phyloP scores from a whole-genome alignment of 2,329 filamentous ascomycete genomes.

The Truncatella angustata region DNA sequence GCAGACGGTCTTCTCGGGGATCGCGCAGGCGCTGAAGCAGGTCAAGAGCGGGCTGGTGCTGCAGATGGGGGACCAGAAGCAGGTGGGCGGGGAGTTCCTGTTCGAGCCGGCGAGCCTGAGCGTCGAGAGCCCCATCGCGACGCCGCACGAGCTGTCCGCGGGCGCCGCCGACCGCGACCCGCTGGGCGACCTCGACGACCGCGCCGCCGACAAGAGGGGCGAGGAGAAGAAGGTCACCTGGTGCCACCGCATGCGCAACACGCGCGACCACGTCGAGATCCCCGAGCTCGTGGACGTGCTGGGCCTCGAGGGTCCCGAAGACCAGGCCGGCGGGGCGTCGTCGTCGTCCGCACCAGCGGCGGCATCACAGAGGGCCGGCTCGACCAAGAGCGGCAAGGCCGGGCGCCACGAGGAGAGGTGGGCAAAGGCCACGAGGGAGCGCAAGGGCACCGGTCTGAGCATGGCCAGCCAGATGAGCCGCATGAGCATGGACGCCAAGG shows the following conservation, averaged over 20 bases:
- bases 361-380: too few species aligned
- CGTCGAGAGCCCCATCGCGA: conserved; percentile 42
- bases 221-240: conserved; percentile 66
- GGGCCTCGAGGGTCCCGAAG: conserved; percentile 50
- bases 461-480: conserved; percentile 49
- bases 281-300: conserved; percentile 62
- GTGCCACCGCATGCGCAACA: conserved; percentile 81
- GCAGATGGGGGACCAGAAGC: conserved; percentile 63
- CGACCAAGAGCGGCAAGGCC: conserved; percentile 31
- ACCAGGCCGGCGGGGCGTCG: conserved; percentile 17
- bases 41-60: conserved; percentile 56
- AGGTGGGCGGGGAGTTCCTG: conserved; percentile 78
- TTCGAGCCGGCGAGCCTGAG: conserved; percentile 54
- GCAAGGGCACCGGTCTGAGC: conserved; percentile 54
- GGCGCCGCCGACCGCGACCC: conserved; percentile 14
- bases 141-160: conserved; percentile 27
- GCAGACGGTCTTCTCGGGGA: conserved; percentile 47
- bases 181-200: conserved; percentile 12
- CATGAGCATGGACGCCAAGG: conserved; percentile 34
- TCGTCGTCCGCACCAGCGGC: not conserved
- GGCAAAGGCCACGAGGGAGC: conserved; percentile 41
- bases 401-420: conserved; percentile 35
- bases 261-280: conserved; percentile 74
- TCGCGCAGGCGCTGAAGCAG: conserved; percentile 60
- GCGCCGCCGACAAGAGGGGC: conserved; percentile 30